phyloP scores from a whole-genome alignment of 1,284 basidiomycete genomes.

The Austroboletus niveus region DNA sequence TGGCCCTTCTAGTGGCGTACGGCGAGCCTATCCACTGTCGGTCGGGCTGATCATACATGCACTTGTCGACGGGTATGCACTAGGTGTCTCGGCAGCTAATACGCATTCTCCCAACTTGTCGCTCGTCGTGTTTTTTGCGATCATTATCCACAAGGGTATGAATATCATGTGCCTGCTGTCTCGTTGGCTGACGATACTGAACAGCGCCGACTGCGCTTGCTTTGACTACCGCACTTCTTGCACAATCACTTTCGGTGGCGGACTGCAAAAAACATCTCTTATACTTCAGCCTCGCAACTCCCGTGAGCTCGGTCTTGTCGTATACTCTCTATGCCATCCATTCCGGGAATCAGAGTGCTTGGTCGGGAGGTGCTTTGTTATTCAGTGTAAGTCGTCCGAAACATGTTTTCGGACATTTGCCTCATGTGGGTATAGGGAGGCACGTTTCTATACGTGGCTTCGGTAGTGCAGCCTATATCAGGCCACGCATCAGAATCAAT shows the following conservation, averaged over 20 bases:
- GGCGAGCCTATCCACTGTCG: constrained; percentile 65
- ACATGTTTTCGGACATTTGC: constrained; percentile 5
- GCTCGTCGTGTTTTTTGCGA: constrained; percentile 82
- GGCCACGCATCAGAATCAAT: constrained; percentile 35
- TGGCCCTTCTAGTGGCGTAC: constrained; percentile 19
- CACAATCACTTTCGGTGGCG: constrained; percentile 62
- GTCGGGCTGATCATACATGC: constrained; percentile 85
- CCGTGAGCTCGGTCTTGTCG: constrained; percentile 69
- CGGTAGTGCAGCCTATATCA: constrained; percentile 78
- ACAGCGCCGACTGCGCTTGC: constrained; percentile 85
- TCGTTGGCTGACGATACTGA: constrained; percentile 6
- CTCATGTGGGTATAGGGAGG: constrained; percentile 62
- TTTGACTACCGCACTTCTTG: constrained; percentile 77
- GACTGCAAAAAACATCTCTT: constrained; percentile 74
- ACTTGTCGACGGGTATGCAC: constrained; percentile 85
- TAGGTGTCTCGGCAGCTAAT: constrained; percentile 74
- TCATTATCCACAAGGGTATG: constrained; percentile 85
- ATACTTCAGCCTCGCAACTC: constrained; percentile 81
- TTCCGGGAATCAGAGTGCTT: constrained; percentile 43
- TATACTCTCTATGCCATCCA: constrained; percentile 64
- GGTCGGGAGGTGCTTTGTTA: constrained; percentile 77
- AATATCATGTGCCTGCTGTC: neutral
- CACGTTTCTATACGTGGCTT: constrained; percentile 93
- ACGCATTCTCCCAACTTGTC: constrained; percentile 51
- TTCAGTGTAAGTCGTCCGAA: constrained; percentile 58